A percentile compares a stretch with the other conserved stretches of the same genome.
phyloP scores from a whole-genome alignment of 75 land plant species.

The Larix kaempferi region DNA sequence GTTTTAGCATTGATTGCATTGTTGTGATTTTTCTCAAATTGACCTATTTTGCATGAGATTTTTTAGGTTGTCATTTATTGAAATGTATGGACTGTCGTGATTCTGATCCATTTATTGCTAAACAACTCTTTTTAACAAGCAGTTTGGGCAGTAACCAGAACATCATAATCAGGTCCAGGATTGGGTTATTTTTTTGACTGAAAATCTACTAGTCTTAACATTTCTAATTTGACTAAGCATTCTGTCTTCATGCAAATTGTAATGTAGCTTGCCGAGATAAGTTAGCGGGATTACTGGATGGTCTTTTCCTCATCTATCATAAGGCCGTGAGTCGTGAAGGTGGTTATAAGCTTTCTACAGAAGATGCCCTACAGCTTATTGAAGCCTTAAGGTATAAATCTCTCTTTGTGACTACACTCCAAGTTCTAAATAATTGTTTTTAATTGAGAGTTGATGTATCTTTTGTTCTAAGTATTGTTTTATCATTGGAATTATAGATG shows the following conservation, averaged over 20 bases:
- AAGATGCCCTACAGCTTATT: slow-evolving; percentile 86
- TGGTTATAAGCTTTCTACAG: slow-evolving; percentile 61
- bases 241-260: not conserved
- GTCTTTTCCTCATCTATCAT: slow-evolving; percentile 72
- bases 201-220: not conserved
- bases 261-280: slow-evolving; percentile 71
- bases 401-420: not conserved
- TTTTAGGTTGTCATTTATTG: not conserved
- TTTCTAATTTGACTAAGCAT: not conserved
- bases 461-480: not conserved
- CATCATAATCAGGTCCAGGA: not conserved
- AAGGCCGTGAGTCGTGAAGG: slow-evolving; percentile 63
- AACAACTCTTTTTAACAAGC: too few species aligned
- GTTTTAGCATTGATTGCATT: too few species aligned
- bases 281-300: slow-evolving; percentile 70
- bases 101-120: too few species aligned
- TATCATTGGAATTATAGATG: not conserved
- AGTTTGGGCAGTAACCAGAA: not conserved
- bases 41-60: not conserved
- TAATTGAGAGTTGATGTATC: not conserved
- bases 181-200: not conserved
- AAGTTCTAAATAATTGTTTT: not conserved
- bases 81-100: not conserved
- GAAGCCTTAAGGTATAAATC: slow-evolving; percentile 84
- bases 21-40: too few species aligned